phyloP scores from a whole-genome alignment of 139 green algal genomes.

The Tetraselmis striata region DNA sequence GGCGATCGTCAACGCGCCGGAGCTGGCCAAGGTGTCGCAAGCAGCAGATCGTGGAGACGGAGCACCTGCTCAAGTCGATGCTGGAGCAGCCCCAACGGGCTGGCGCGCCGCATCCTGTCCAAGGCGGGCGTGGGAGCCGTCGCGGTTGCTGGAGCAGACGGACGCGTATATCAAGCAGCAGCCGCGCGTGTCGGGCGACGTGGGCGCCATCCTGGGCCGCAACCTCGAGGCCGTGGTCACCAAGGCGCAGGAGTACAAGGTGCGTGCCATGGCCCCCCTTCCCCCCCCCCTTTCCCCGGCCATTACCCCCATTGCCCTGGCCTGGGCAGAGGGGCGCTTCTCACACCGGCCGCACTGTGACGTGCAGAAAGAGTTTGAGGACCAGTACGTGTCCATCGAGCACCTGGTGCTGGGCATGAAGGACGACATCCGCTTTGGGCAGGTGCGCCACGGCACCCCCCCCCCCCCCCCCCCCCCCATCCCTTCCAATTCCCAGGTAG shows the following conservation, averaged over 20 bases:
- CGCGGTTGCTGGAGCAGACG: slow-evolving; percentile 63
- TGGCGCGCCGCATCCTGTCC: slow-evolving; percentile 72
- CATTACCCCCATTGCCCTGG: too few species aligned
- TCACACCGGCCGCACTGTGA: background rate
- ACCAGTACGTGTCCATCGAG: slow-evolving; percentile 88
- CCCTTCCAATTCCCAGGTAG: too few species aligned
- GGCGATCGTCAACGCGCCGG: slow-evolving; percentile 78
- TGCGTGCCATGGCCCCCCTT: too few species aligned
- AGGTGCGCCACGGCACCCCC: too few species aligned
- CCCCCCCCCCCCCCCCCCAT: too few species aligned
- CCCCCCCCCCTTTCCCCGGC: too few species aligned
- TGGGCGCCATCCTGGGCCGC: slow-evolving; percentile 69
- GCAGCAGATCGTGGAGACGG: slow-evolving; percentile 95
- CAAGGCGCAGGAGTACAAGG: slow-evolving; percentile 62
- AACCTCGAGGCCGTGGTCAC: slow-evolving; percentile 85
- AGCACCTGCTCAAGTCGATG: slow-evolving; percentile 94
- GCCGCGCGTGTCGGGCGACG: slow-evolving; percentile 64
- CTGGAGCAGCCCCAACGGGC: slow-evolving; percentile 92
- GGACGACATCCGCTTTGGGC: slow-evolving; percentile 73
- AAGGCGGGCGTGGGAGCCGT: slow-evolving; percentile 81
- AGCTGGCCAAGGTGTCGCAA: slow-evolving; percentile 66
- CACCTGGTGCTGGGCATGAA: slow-evolving; percentile 84
- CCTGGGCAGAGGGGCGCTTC: too few species aligned
- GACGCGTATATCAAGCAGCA: slow-evolving; percentile 74
- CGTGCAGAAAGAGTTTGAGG: slow-evolving; percentile 44